Evolutionary conservation across 1,139 yeast species (phyloP), one percentile per base, ranked within the genome.

Genomic region (Scheffersomyces stambukii): DNA sequence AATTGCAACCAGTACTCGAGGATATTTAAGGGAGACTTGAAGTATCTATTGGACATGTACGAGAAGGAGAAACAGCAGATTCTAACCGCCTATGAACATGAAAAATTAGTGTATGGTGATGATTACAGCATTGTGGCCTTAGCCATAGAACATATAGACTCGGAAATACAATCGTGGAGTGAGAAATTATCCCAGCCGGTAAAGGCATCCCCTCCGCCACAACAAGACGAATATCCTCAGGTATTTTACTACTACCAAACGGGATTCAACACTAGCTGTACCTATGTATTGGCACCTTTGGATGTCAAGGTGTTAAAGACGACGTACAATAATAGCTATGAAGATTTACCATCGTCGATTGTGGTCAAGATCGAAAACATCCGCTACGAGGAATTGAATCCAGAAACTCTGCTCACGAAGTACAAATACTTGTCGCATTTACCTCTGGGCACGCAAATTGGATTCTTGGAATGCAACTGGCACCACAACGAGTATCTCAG

Each of bases 391-490:
- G 89, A 81, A 16, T 64, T 77, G 27, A 31, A 77, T 60, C 32
- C 74, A 45, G 57, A 77, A 57, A 36, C 62, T 37, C 52, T 83
- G 9, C 56, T 79, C 6, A 72, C 75, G 32, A 75, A 77, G 42
- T 72, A 72, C 51, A 89, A 86, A 50, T 88, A 83, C 49, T 58
- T 91, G 33, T 70, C 83, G 1, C 94, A 89, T 54, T 56, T 88
- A 20, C 97, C 99, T 0, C 51, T 75, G 18, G 96, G 96, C 1
- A 79, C 95, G 0, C 82, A 83, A 24, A 57, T 91, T 25, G 95
- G 91, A 9, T 80, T 86, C 40, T 48, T 93, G 33, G 97, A 91
- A 46, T 74, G 96, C 35, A 79, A 85, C 47, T 91, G 98, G 97
- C 40, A 48, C 19, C 57, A 64, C 19, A 61, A 57, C 55, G 75